These are phyloP conservation scores for Populus deltoides DNA, from an alignment of 345 rosid genomes.

Conservation along the genomic window DNA sequence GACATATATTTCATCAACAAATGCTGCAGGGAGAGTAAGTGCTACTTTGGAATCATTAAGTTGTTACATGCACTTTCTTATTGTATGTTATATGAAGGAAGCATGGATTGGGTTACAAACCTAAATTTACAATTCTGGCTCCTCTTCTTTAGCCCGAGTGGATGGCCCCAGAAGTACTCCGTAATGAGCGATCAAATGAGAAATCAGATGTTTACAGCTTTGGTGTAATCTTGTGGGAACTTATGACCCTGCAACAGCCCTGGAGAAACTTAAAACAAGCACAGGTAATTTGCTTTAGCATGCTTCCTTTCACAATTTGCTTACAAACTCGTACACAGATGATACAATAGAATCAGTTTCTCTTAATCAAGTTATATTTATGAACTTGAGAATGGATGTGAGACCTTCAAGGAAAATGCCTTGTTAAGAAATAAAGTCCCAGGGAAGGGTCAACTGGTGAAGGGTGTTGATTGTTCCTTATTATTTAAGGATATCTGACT, in stretches of 20 bases:
- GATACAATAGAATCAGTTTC: neutral
- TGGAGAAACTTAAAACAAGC: slow-evolving; percentile 25
- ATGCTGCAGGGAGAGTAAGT: slow-evolving; percentile 30
- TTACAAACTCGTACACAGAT: neutral
- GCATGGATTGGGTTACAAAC: neutral
- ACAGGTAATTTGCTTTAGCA: slow-evolving; percentile 22
- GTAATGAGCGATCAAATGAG: slow-evolving; percentile 24
- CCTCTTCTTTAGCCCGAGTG: slow-evolving; percentile 26
- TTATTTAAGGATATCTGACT: neutral
- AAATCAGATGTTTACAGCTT: slow-evolving; percentile 34
- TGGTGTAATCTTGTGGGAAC: slow-evolving; percentile 33
- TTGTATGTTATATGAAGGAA: neutral
- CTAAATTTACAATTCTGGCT: neutral
- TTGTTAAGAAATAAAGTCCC: neutral
- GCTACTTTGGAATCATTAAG: neutral
- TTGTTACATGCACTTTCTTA: neutral
- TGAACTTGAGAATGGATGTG: neutral
- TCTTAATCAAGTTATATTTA: neutral
- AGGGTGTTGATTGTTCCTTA: neutral
- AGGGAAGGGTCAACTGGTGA: neutral
- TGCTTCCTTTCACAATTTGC: neutral
- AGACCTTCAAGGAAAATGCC: slow-evolving; percentile 1
- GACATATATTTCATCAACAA: slow-evolving; percentile 21
- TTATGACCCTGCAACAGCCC: slow-evolving; percentile 24
- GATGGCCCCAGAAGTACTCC: slow-evolving; percentile 36